Conservation (phyloP, 2,329 filamentous ascomycete genomes). For the Trichophyton schoenleinii region DNA sequence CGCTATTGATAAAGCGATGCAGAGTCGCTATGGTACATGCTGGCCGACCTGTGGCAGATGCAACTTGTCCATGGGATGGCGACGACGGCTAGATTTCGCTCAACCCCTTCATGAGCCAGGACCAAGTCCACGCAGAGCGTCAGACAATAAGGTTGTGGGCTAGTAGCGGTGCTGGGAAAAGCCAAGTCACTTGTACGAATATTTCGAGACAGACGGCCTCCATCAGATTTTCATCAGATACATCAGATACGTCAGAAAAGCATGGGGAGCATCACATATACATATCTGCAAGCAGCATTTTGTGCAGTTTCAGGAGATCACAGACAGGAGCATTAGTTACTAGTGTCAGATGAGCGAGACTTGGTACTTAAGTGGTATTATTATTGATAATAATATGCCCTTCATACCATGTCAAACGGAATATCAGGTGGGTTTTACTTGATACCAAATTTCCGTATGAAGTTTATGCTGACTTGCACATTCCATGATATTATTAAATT, state of each 20-base stretch:
- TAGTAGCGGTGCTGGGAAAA: neutral
- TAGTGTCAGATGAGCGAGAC: neutral
- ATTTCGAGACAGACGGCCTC: neutral
- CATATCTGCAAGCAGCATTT: neutral
- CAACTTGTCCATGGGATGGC: neutral
- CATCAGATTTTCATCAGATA: neutral
- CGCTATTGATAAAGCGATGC: neutral
- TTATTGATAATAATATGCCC: no score
- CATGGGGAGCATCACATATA: neutral
- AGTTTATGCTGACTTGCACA: neutral
- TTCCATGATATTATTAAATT: neutral
- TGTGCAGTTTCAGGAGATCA: neutral
- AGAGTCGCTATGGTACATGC: neutral
- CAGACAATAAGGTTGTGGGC: slow-evolving; percentile 1
- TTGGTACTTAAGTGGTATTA: neutral
- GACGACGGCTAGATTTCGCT: neutral
- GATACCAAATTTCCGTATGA: neutral
- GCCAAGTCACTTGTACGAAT: neutral
- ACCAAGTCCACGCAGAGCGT: neutral
- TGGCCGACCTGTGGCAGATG: neutral
- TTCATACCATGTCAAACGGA: no score
- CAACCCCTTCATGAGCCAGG: neutral
- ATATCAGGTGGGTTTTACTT: neutral
- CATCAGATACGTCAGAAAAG: neutral
- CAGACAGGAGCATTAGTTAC: neutral